A percentile compares a stretch with the other conserved stretches of the same genome.
Conservation (phyloP, 169 alveolate species). For the Plasmodium vivax region DNA sequence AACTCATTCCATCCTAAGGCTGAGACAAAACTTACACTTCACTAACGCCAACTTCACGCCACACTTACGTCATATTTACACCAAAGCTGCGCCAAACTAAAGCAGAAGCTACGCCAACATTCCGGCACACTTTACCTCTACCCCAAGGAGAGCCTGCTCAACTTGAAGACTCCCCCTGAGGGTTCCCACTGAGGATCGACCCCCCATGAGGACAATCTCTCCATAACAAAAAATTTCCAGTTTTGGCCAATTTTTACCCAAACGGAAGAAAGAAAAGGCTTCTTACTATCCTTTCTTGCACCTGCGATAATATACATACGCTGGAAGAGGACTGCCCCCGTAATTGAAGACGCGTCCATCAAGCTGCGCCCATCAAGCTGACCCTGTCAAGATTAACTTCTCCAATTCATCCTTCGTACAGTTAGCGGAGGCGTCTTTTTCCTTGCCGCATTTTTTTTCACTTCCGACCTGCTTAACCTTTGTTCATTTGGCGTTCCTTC, state of each 20-base stretch:
- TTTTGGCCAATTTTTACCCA: background rate
- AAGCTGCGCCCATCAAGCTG: background rate
- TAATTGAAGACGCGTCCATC: background rate
- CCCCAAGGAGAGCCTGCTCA: background rate
- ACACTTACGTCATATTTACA: background rate
- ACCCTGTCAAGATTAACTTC: background rate
- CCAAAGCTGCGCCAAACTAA: background rate
- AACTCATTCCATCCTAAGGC: too few relatives aligned
- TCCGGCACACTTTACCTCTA: background rate
- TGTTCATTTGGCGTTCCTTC: background rate
- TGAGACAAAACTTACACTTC: too few relatives aligned
- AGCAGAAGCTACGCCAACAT: background rate
- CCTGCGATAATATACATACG: background rate
- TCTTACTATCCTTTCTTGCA: background rate
- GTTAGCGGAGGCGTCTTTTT: background rate
- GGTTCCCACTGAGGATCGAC: background rate
- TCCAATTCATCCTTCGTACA: background rate
- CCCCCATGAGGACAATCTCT: background rate
- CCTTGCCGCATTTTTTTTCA: conserved; percentile 1
- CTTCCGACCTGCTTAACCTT: background rate
- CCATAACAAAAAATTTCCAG: background rate
- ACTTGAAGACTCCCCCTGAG: background rate
- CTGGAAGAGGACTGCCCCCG: background rate
- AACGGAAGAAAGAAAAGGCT: background rate
- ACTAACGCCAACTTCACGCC: background rate